Conservation (phyloP, 2,329 filamentous ascomycete species). For the Westerdykella ornata region DNA sequence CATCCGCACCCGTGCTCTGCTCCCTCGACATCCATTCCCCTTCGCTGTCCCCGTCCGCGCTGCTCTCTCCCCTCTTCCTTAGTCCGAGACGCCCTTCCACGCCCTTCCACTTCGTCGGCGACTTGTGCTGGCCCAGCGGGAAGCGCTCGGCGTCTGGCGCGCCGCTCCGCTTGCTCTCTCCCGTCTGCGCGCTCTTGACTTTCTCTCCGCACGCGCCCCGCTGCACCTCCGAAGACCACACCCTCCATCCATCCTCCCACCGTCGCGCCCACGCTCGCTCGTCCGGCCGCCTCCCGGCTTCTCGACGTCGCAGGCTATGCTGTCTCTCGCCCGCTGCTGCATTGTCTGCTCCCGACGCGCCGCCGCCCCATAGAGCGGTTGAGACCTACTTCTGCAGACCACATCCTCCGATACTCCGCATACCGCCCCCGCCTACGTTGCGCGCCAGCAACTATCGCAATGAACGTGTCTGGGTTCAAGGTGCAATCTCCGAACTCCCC, state of each 20-base stretch:
- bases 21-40: conserved; percentile 1
- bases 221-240: conserved; percentile 8
- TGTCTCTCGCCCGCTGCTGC: conserved; percentile 15
- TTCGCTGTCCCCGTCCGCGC: conserved; percentile 2
- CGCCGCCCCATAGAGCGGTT: conserved; percentile 23
- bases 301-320: conserved; percentile 27
- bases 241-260: conserved; percentile 7
- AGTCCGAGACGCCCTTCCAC: neutral
- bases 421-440: conserved; percentile 12
- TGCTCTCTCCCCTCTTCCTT: neutral
- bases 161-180: neutral
- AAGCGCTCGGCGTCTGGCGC: no score
- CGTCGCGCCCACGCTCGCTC: conserved; percentile 17
- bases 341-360: conserved; percentile 17
- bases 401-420: conserved; percentile 19
- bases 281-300: conserved; percentile 9
- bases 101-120: neutral
- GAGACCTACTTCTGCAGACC: conserved; percentile 19
- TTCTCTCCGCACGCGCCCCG: conserved; percentile 2
- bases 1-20: conserved; percentile 4
- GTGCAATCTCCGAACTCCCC: conserved; percentile 26
- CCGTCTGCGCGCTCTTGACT: neutral
- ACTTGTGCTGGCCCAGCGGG: neutral
- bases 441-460: conserved; percentile 20
- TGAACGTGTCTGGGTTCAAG: conserved; percentile 31